These are phyloP conservation scores for Epichloe coenophiala DNA, from an alignment of 2,329 filamentous ascomycete species.

Conservation along the genomic window DNA sequence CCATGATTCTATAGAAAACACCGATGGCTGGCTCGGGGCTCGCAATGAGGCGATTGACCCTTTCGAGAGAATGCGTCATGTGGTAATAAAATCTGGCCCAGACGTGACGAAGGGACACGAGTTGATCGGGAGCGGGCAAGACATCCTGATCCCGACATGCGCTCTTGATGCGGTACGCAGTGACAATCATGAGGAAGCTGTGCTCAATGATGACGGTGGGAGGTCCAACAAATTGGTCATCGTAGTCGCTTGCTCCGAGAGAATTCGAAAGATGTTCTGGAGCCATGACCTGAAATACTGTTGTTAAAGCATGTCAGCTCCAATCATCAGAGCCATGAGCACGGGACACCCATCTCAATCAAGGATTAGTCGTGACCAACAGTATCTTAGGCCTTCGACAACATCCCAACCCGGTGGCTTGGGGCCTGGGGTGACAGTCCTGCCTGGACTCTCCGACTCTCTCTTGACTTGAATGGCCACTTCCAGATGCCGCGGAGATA, in stretches of 20 bases:
- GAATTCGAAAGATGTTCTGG: constrained; percentile 1
- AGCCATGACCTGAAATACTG: constrained; percentile 2
- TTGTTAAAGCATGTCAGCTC: background rate
- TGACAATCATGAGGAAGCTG: constrained; percentile 4
- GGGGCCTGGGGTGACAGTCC: background rate
- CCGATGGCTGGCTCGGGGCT: constrained; percentile 1
- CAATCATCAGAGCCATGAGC: background rate
- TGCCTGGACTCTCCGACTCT: background rate
- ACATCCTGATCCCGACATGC: background rate
- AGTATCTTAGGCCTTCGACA: constrained; percentile 1
- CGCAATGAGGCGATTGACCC: constrained; percentile 1
- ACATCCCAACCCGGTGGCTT: constrained; percentile 3
- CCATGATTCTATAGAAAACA: constrained; percentile 4
- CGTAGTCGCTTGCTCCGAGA: constrained; percentile 1
- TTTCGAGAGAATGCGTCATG: constrained; percentile 1
- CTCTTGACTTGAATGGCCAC: background rate
- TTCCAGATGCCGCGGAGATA: background rate
- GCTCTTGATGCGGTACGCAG: constrained; percentile 2
- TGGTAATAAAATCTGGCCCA: constrained; percentile 2
- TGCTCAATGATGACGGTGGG: constrained; percentile 3
- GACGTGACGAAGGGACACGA: background rate
- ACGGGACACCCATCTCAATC: no score
- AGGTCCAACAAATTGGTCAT: background rate
- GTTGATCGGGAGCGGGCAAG: constrained; percentile 1
- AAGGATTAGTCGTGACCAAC: background rate